Evolutionary conservation across 163 green algal species (phyloP).

Genomic region (Chlorella variabilis): DNA sequence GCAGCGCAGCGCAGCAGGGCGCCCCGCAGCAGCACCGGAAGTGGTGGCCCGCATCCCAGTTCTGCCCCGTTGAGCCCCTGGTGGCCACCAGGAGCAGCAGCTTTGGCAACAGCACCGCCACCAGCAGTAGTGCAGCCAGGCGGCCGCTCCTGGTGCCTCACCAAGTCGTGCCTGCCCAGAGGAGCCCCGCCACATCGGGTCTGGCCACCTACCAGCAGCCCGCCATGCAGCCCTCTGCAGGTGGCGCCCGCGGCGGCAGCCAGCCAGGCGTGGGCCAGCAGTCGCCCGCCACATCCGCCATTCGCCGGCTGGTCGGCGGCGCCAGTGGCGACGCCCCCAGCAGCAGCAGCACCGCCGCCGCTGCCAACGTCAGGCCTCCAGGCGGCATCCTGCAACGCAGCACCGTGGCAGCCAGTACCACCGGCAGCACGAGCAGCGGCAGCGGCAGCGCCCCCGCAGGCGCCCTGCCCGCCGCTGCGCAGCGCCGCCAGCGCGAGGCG

Average conservation of each 20-base stretch:
- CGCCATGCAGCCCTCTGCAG: neutral
- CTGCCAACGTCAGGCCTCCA: too few relatives aligned
- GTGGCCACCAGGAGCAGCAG: neutral
- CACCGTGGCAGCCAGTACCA: neutral
- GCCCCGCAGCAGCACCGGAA: neutral
- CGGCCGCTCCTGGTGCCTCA: constrained; percentile 16
- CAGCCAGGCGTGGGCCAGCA: neutral
- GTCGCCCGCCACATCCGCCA: neutral
- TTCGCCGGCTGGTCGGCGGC: neutral
- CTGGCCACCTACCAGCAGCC: too few relatives aligned
- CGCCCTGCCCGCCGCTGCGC: neutral
- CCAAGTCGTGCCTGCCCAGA: constrained; percentile 1
- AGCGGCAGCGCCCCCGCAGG: neutral
- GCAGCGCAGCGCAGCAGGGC: neutral
- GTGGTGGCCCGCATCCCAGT: constrained; percentile 4
- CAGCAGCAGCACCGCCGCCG: neutral
- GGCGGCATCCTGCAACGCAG: neutral
- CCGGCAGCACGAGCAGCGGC: neutral
- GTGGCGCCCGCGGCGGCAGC: neutral
- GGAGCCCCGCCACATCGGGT: neutral
- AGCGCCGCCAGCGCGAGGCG: neutral
- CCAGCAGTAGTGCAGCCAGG: neutral
- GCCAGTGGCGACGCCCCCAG: neutral
- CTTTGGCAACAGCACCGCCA: neutral
- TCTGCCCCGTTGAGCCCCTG: neutral